phyloP scores from a whole-genome alignment of 805 yeast genomes.

The Ogataea populi-albae region DNA sequence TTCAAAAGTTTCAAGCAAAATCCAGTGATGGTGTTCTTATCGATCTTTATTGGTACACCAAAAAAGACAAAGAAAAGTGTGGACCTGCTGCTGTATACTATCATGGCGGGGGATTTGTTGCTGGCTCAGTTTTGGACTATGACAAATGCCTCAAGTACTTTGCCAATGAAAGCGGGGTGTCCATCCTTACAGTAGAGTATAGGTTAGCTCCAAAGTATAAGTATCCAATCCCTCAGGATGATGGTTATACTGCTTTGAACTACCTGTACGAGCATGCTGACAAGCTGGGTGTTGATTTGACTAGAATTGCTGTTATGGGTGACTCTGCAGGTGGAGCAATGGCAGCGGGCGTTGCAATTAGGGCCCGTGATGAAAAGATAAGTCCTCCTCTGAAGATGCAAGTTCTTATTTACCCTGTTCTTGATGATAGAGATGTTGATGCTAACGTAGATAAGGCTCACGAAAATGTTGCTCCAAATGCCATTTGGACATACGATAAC shows the following conservation, averaged over 20 bases:
- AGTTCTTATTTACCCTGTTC: constrained; percentile 1
- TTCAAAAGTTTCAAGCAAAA: not conserved
- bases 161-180: not conserved
- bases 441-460: not conserved
- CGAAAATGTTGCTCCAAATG: not conserved
- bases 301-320: not conserved
- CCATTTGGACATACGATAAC: not conserved
- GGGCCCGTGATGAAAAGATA: not conserved
- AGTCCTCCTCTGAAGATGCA: not conserved
- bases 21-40: not conserved
- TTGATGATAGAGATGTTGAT: no score
- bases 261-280: constrained; percentile 1
- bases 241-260: not conserved
- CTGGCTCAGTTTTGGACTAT: not conserved
- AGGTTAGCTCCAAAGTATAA: not conserved
- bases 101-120: constrained; percentile 2
- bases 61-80: not conserved
- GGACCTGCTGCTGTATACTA: constrained; percentile 1
- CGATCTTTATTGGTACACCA: not conserved
- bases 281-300: not conserved
- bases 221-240: constrained; percentile 1
- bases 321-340: constrained; percentile 1
- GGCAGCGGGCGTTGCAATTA: constrained; percentile 1
- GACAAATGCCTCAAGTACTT: not conserved
- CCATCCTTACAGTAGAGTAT: constrained; percentile 1